Percentiles rank a stretch among this genome's conserved stretches.
These are phyloP conservation scores for Sporopachydermia lactativora DNA, from an alignment of 805 yeast genomes.

Conservation along the genomic window DNA sequence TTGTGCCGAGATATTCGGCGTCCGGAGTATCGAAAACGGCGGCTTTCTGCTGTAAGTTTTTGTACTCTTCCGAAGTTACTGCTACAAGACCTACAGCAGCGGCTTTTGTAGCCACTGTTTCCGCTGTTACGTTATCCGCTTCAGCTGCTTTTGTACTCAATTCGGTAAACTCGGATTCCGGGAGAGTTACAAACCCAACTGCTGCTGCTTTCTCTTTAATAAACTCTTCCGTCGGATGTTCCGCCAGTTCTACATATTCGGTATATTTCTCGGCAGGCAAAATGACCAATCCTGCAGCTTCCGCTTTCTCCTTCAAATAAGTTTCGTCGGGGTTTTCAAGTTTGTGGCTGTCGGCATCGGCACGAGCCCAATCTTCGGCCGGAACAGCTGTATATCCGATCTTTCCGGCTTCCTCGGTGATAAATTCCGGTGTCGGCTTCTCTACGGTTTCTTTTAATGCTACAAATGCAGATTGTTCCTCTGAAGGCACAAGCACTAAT, in stretches of 20 bases:
- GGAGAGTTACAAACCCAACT: conserved; percentile 23
- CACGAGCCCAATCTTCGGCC: no score
- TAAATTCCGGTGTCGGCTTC: conserved; percentile 1
- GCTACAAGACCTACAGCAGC: not conserved
- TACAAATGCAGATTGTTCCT: conserved; percentile 26
- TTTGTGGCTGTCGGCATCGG: no score
- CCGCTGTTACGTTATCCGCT: not conserved
- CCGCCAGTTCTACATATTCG: not conserved
- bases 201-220: conserved; percentile 24
- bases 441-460: not conserved
- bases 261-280: no score
- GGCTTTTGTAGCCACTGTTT: not conserved
- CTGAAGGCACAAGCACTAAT: conserved; percentile 28
- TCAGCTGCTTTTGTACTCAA: not conserved
- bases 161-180: conserved; percentile 9
- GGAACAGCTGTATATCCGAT: conserved; percentile 2
- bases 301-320: conserved; percentile 2
- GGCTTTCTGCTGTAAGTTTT: conserved; percentile 14
- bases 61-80: conserved; percentile 12
- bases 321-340: not conserved
- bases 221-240: conserved; percentile 20
- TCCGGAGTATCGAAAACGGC: conserved; percentile 18
- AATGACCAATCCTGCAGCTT: not conserved
- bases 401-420: conserved; percentile 4
- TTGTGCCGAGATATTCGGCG: conserved; percentile 13